Evolutionary conservation across 2,329 filamentous ascomycete species (phyloP), one percentile per base, ranked within the genome.

Genomic region (Epichloe aotearoae): DNA sequence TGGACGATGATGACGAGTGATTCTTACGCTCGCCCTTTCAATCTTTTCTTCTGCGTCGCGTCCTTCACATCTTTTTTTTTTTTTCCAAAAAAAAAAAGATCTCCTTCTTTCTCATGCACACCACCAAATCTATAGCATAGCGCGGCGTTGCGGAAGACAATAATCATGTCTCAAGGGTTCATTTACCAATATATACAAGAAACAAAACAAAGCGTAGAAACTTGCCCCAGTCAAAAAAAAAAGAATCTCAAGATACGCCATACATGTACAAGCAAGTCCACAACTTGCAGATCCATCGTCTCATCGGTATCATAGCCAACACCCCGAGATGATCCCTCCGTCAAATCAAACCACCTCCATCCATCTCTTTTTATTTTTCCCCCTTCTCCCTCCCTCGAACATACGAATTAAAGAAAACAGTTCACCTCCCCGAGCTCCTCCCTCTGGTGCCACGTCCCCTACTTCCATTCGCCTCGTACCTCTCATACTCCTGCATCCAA

Each of bases 401-500:
- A 30, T 30, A 4, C 0, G 26, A 30, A 30, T 10, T 30, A 57
- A 43, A 30, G 6, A 46, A 49, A 52, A 49, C 36, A 14, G 1
- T 23, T 44, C 34, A 26, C 26, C 17, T 20, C 37, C 12, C n/a
- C 49, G 12, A 11, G 12, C 37, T 33, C 17, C 33, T 44, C 23
- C 44, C 39, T 15, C 50, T 39, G 17, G 38, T 19, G 12, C 46
- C n/a, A 14, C 30, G n/a, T 4, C 33, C 42, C 20, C 42, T 37
- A 33, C 40, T 49, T 19, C 51, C 51, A 43, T 41, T 51, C 23
- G 41, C 56, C 55, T 52, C 51, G 50, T 53, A 48, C 52, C 70
- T 69, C 60, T 73, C 66, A 61, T 82, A 82, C 64, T 83, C 79
- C 51, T 65, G 63, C 57, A 73, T 61, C 75, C 78, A 83, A 40